Evolutionary conservation across 176 grass and related monocot species (phyloP).

Genomic region (Lolium rigidum): DNA sequence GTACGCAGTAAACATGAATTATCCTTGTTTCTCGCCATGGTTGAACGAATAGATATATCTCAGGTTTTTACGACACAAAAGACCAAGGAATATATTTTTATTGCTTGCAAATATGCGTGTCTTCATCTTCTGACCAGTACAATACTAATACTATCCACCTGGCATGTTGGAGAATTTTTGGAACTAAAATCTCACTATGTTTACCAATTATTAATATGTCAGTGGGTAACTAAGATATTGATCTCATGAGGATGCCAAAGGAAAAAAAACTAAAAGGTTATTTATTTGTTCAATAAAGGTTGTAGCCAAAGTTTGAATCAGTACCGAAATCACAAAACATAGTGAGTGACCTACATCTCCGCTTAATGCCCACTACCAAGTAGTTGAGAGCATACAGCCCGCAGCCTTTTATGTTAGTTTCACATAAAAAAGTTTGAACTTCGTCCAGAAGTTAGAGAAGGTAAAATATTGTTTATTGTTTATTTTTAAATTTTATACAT

Average conservation of each 20-base stretch:
- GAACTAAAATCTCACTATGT: neutral
- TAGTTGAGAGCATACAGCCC: neutral
- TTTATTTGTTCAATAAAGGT: neutral
- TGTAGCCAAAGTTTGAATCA: no score
- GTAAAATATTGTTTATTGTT: neutral
- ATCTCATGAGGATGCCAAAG: neutral
- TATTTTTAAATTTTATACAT: neutral
- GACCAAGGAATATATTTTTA: neutral
- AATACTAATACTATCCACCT: neutral
- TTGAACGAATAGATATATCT: neutral
- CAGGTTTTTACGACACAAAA: neutral
- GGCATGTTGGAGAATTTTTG: neutral
- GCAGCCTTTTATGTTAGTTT: neutral
- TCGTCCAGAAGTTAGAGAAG: neutral
- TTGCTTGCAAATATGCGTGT: slow-evolving; percentile 6
- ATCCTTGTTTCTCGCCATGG: neutral
- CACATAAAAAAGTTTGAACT: slow-evolving; percentile 10
- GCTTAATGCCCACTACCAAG: neutral
- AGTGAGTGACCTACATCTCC: neutral
- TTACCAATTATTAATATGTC: no score
- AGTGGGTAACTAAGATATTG: neutral
- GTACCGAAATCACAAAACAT: no score
- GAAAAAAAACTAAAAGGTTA: neutral
- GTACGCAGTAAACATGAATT: neutral
- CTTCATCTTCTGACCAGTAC: neutral